phyloP scores from a whole-genome alignment of 192 early-diverging fungal genomes.

The Spinellus fusiger region DNA sequence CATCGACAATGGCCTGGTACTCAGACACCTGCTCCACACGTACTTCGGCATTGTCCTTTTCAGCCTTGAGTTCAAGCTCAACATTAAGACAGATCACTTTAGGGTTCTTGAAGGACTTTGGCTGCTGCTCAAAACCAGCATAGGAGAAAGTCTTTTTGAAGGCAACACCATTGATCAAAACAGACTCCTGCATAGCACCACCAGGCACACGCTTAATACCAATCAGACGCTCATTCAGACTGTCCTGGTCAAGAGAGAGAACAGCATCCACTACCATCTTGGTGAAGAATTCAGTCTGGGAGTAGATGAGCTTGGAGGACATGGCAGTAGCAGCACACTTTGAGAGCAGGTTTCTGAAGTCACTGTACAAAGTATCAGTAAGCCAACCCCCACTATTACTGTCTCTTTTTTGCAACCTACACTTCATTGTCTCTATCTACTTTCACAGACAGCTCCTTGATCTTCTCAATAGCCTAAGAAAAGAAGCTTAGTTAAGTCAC shows the following conservation, averaged over 20 bases:
- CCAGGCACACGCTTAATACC: slow-evolving; percentile 98
- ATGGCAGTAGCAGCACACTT: slow-evolving; percentile 98
- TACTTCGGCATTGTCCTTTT: slow-evolving; percentile 99
- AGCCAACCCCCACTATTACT: neutral
- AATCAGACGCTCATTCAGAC: slow-evolving; percentile 94
- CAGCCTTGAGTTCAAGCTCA: slow-evolving; percentile 97
- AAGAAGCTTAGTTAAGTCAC: neutral
- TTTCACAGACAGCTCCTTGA: slow-evolving; percentile 87
- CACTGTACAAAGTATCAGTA: slow-evolving; percentile 28
- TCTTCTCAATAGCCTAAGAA: slow-evolving; percentile 85
- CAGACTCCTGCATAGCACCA: slow-evolving; percentile 97
- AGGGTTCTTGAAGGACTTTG: slow-evolving; percentile 88
- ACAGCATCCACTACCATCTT: slow-evolving; percentile 99
- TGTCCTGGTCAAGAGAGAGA: slow-evolving; percentile 89
- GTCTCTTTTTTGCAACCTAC: slow-evolving; percentile 31
- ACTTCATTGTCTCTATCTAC: slow-evolving; percentile 75
- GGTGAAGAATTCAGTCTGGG: slow-evolving; percentile 95
- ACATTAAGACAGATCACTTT: slow-evolving; percentile 93
- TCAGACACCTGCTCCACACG: slow-evolving; percentile 92
- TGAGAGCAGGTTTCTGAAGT: slow-evolving; percentile 84
- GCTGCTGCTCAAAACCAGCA: slow-evolving; percentile 99
- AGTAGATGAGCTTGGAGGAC: slow-evolving; percentile 96
- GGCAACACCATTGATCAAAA: slow-evolving; percentile 92
- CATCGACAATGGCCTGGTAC: slow-evolving; percentile 99
- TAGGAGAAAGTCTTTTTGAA: slow-evolving; percentile 99